Base-by-base conservation (phyloP, 192 early-diverging fungal species). In the Backusella tarrabulga region DNA sequence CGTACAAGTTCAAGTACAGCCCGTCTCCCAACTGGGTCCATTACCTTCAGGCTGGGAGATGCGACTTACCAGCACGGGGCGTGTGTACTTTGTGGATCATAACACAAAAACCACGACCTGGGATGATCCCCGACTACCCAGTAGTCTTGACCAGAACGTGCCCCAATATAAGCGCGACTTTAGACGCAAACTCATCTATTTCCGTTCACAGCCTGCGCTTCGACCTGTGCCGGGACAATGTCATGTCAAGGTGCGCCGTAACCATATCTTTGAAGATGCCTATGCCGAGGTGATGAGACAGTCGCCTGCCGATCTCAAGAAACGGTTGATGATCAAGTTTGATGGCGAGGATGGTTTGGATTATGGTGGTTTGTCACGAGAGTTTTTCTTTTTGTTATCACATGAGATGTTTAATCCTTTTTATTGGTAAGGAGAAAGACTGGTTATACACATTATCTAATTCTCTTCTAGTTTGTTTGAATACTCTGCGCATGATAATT, bases 161-260 rank as follows among this genome's bases (percentile, higher is more conserved):
- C 97, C 97, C 38, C 96, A 99, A 83, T 99, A 99, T 85, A 99
- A 99, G 89, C 93, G 97, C 34, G 97, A 99, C 83, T 99, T 97
- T 91, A 88, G 97, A 52, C 90, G 97, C 75, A 99, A 99, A 82
- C 86, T 97, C 67, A 97, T 97, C 42, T 99, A 99, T 86, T 98
- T 99, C 87, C 85, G 96, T 38, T 94, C 93, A 69, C 97, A 99
- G 81, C 94, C 94, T 9, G 91, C 91, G 19, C 92, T 99, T 88
- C 93, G 96, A 2, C 93, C 92, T 5, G 88, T 93, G 23, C 92
- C 94, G 32, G 96, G 96, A 6, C 94, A 96, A 87, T 95, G 94
- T 79, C 96, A 98, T 76, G 91, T 99, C 81, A 96, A 96, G 79
- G 94, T 99, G 34, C 85, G 93, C 32, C 90, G 97, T 50, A 89